Base-by-base conservation (phyloP, 805 yeast species). In the Wickerhamiella slavikovae region DNA sequence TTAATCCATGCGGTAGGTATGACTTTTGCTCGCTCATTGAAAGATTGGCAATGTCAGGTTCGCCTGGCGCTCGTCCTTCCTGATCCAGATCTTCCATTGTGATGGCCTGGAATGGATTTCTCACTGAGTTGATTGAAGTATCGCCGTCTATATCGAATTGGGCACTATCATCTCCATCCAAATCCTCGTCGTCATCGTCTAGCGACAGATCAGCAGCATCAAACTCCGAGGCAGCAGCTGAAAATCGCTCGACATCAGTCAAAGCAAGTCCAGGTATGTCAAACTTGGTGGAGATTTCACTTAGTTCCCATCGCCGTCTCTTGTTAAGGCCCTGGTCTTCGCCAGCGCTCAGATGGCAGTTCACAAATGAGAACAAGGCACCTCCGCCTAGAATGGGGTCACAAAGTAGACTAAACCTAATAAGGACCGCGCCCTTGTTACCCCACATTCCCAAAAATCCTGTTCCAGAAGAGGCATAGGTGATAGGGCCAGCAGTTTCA, bases 391-490 rank as follows among this genome's bases (percentile, higher is more conserved):
- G 28, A 5, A 42, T 28, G 15, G 30, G 35, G 25, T 43, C 45
- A 2, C 34, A 15, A 22, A 35, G 27, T n/a, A 64, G 35, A 8
- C 36, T 46, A 35, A 69, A 56, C 16, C 50, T 48, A 15, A 66
- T 48, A 12, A 58, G 46, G 10, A 66, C 63, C 3, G 71, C 69
- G 2, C 76, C 76, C 40, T 68, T 68, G 46, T 68, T 68, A 12
- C 72, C 74, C 66, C 71, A 68, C 15, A 58, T 39, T 16, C 67
- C 60, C 29, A 68, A 42, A 23, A 67, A 56, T 0, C 75, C 75
- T 0, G 74, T 60, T 0, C 75, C 73, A 5, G 69, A 51, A 1
- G 69, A 55, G 3, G 54, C 47, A 4, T 54, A 51, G 13, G 47
- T 45, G 4, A 66, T 31, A 13, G 50, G 38, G 2, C 57, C 46